Evolutionary conservation across 1,284 basidiomycete species (phyloP), one percentile per base, ranked within the genome.

Genomic region (Waitea zeae): DNA sequence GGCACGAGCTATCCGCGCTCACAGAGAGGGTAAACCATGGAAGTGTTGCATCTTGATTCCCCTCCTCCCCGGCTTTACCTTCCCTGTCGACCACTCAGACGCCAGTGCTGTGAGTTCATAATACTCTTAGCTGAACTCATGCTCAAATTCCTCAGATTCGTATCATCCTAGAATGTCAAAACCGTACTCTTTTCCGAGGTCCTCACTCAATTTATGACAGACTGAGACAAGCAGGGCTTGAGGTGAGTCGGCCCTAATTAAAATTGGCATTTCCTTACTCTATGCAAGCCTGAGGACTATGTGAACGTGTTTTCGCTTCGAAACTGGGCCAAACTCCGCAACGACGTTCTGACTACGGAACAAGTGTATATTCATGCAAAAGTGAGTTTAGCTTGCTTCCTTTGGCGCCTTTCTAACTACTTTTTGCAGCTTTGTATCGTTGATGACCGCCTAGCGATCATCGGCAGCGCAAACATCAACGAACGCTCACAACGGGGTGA

Each of bases 381-480:
- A 59, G 68, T 58, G 38, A 12, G 34, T 12, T n/a, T 29, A 7
- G 5, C 13, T 4, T 14, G 11, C 7, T 20, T n/a, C 6, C 11
- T n/a, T 5, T 20, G 14, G 22, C 7, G 7, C 7, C 22, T 7
- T 7, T 26, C 22, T 5, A 13, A 14, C 4, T 7, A 12, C 17
- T 20, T 9, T 13, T 17, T 9, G 22, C 22, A 14, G 55, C 51
- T 78, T 18, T 92, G 93, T 62, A 79, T 98, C 36, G 89, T 97
- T 7, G 95, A 98, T 51, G 93, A 99, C 49, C 78, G 90, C 20
- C 64, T 95, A 30, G 92, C 79, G n/a, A 88, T 98, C 43, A 96
- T 96, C 45, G 93, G 93, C n/a, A 95, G 90, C 38, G 93, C 93
- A 13, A 98, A 98, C 52, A 93, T 98, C 63, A 98, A 99, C 51